Conservation (phyloP, 2,329 filamentous ascomycete species). For the Graphilbum fragrans region DNA sequence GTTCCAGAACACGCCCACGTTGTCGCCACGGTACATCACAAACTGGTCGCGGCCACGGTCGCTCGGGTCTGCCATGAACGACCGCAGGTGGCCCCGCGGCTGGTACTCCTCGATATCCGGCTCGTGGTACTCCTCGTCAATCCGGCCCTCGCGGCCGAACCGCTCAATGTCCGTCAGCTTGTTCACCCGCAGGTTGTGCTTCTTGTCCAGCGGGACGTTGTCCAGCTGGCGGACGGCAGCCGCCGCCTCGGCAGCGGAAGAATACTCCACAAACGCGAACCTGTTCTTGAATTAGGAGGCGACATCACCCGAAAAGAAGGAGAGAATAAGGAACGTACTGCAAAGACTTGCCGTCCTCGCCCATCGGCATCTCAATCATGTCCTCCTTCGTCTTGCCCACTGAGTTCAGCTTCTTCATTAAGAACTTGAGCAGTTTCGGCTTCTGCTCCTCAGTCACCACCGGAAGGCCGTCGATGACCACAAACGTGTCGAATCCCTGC, state of each 20-base stretch:
- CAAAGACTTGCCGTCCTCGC: constrained; percentile 73
- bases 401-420: constrained; percentile 81
- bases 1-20: constrained; percentile 95
- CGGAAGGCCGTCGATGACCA: constrained; percentile 90
- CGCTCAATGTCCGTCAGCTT: constrained; percentile 97
- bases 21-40: constrained; percentile 83
- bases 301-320: neutral
- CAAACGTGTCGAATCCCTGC: constrained; percentile 90
- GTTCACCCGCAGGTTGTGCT: constrained; percentile 89
- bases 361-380: constrained; percentile 85
- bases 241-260: constrained; percentile 76
- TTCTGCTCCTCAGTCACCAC: constrained; percentile 82
- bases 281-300: constrained; percentile 41
- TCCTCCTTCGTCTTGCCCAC: constrained; percentile 81
- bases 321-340: constrained; percentile 41
- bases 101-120: constrained; percentile 75
- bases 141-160: constrained; percentile 83
- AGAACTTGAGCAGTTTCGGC: constrained; percentile 89
- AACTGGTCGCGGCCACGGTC: constrained; percentile 87
- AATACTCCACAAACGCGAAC: constrained; percentile 96
- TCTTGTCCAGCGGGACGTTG: constrained; percentile 84
- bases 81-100: constrained; percentile 89
- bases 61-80: constrained; percentile 74
- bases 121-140: constrained; percentile 80
- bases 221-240: constrained; percentile 84